A percentile compares a stretch with the other conserved stretches of the same genome.
Conservation (phyloP, 345 rosid genomes). For the Euclidium syriacum region DNA sequence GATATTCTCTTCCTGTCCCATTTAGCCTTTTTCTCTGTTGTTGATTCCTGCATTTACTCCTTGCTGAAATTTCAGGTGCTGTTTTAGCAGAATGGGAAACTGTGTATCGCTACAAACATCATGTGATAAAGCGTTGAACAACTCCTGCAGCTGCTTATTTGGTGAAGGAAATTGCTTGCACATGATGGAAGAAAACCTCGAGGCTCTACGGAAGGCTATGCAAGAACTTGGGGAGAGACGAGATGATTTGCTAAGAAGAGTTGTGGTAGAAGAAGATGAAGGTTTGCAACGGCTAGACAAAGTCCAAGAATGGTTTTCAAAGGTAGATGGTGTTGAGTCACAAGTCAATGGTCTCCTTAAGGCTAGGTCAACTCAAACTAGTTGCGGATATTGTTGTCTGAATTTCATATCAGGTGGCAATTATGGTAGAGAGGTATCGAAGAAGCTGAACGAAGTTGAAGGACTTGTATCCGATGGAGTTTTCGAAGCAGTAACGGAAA, state of each 20-base stretch:
- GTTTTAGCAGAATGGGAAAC: no score
- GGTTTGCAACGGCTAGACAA: not conserved
- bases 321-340: not conserved
- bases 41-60: no score
- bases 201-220: not conserved
- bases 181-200: not conserved
- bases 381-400: not conserved
- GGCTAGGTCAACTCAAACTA: not conserved
- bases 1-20: no score
- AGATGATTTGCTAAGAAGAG: not conserved
- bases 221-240: not conserved
- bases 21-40: no score
- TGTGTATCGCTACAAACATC: no score
- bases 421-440: not conserved
- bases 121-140: no score
- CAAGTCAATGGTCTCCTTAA: not conserved
- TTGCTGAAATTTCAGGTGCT: no score
- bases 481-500: not conserved
- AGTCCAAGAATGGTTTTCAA: not conserved
- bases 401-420: not conserved
- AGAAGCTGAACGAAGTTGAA: not conserved
- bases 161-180: not conserved
- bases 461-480: not conserved
- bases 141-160: not conserved
- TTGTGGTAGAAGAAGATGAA: not conserved